Conservation (phyloP, 306 rosid genomes). For the Cicer cuneatum region DNA sequence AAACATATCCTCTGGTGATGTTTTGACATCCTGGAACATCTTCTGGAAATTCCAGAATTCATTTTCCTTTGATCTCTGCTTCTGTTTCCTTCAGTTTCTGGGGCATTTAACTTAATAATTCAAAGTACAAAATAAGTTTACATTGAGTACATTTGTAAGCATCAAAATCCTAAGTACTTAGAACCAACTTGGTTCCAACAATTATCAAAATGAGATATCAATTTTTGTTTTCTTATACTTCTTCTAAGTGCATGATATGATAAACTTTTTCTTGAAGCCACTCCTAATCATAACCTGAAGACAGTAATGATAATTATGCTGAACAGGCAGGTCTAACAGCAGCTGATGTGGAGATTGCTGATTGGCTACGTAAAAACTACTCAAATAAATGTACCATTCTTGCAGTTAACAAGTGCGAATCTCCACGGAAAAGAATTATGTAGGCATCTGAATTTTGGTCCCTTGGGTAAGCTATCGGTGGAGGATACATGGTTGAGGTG, state of each 20-base stretch:
- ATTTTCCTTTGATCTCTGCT: too few species aligned
- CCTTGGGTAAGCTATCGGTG: too few species aligned
- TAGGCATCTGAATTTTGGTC: conserved; percentile 97
- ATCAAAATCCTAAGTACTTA: too few species aligned
- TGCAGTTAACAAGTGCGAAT: conserved; percentile 96
- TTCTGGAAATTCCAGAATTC: too few species aligned
- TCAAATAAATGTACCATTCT: conserved; percentile 77
- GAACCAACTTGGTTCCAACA: too few species aligned
- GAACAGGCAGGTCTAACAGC: conserved; percentile 93
- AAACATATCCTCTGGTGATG: too few species aligned
- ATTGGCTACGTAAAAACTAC: conserved; percentile 90
- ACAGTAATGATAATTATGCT: conserved; percentile 47
- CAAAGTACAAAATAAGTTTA: too few species aligned
- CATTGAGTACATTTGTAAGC: too few species aligned
- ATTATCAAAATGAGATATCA: conserved; percentile 23
- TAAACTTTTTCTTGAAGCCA: conserved; percentile 18
- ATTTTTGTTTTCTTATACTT: conserved; percentile 18
- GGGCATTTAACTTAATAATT: too few species aligned
- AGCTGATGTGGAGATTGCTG: conserved; percentile 92
- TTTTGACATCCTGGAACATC: too few species aligned
- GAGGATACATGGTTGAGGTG: too few species aligned
- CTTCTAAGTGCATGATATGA: conserved; percentile 13
- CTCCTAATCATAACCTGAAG: conserved; percentile 33
- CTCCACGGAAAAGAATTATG: conserved; percentile 83
- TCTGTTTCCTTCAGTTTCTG: too few species aligned